Evolutionary conservation across 306 rosid genomes (phyloP).

Genomic region (Pyrus pyrifolia): DNA sequence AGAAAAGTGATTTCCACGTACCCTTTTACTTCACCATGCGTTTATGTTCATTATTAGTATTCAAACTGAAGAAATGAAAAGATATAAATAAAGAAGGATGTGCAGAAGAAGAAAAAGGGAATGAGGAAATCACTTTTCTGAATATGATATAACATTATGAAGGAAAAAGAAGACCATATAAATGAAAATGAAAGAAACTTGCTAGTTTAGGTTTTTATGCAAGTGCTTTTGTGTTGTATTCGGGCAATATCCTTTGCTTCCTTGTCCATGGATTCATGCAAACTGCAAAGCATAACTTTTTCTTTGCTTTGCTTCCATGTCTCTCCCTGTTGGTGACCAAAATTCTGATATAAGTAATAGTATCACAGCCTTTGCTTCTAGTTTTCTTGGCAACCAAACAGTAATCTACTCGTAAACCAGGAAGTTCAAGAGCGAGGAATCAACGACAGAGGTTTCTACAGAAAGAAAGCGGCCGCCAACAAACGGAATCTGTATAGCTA

Average conservation of each 20-base stretch:
- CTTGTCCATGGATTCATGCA: constrained; percentile 23
- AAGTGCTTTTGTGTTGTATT: constrained; percentile 11
- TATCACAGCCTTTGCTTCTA: not conserved
- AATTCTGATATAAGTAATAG: not conserved
- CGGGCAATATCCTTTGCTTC: constrained; percentile 45
- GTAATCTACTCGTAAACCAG: not conserved
- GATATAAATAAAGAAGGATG: not conserved
- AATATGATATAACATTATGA: not conserved
- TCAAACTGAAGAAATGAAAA: too few relatives aligned
- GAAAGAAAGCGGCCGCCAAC: constrained; percentile 4
- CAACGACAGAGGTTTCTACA: not conserved
- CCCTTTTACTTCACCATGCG: not conserved
- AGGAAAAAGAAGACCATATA: constrained; percentile 1
- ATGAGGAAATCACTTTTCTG: not conserved
- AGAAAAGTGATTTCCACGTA: not conserved
- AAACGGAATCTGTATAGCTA: constrained; percentile 17
- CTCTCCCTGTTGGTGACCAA: constrained; percentile 19
- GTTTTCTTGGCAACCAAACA: constrained; percentile 12
- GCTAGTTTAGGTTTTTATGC: constrained; percentile 14
- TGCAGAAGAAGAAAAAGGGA: not conserved
- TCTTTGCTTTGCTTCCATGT: constrained; percentile 35
- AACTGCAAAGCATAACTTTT: constrained; percentile 29
- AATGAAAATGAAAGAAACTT: constrained; percentile 18
- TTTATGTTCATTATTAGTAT: too few relatives aligned
- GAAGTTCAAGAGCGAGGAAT: not conserved